Conservation (phyloP, 1,284 basidiomycete species). For the Trametes versicolor region DNA sequence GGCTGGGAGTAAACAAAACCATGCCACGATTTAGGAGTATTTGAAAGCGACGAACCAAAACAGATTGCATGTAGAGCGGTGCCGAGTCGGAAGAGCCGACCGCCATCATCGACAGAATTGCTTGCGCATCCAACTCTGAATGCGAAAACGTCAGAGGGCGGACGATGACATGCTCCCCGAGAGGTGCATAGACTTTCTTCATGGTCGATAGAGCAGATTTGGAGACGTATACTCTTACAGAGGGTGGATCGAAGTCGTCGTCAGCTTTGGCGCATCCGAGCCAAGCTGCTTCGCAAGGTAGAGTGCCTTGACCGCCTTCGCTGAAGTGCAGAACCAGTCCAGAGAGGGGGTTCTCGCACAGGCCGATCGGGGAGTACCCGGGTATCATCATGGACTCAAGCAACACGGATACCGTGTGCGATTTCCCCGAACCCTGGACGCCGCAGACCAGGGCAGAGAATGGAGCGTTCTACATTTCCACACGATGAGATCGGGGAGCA, state of each 20-base stretch:
- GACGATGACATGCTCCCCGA: conserved; percentile 42
- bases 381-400: conserved; percentile 76
- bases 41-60: conserved; percentile 34
- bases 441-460: conserved; percentile 48
- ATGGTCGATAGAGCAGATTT: conserved; percentile 36
- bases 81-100: conserved; percentile 40
- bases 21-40: not conserved
- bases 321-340: conserved; percentile 76
- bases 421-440: conserved; percentile 71
- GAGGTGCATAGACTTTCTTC: conserved; percentile 42
- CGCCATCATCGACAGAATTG: conserved; percentile 49
- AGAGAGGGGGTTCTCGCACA: conserved; percentile 60
- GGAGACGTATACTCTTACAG: conserved; percentile 69
- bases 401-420: conserved; percentile 72
- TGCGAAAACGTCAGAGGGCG: conserved; percentile 44
- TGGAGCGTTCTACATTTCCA: conserved; percentile 45
- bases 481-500: not conserved
- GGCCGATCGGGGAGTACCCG: conserved; percentile 56
- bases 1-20: not conserved
- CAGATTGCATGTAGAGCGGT: conserved; percentile 41
- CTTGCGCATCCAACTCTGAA: conserved; percentile 44
- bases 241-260: conserved; percentile 52
- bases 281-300: conserved; percentile 76
- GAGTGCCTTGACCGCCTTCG: conserved; percentile 64
- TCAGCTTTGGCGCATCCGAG: conserved; percentile 53